Evolutionary conservation across 2,329 filamentous ascomycete genomes (phyloP), one percentile per base, ranked within the genome.

Genomic region (Nannizzia gypsea): DNA sequence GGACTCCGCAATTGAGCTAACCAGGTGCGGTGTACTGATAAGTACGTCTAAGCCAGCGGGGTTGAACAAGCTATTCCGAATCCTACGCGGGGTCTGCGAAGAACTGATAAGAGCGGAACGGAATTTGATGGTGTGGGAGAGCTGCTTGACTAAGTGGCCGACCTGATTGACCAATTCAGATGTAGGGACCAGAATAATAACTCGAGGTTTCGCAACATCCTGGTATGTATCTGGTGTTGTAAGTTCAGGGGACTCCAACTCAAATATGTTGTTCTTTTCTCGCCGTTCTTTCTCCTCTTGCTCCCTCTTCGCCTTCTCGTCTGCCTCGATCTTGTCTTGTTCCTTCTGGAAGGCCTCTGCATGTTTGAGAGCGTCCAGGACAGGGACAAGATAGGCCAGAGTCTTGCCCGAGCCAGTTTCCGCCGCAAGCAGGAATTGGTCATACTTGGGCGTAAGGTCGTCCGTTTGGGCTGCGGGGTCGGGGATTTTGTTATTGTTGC

Each of bases 381-480:
- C 81, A 0, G 93, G 95, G 3, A 96, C 74, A 3, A 97, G 77
- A 70, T 99, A 99, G 6, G 93, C 90, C 63, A 99, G 78, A 0
- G 93, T 99, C 78, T 99, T 99, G 62, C 93, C 93, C 0, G 93
- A 97, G 11, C 93, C 93, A 0, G 93, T 99, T 77, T 99, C 93
- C 9, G 93, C 93, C 3, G 93, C 93, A 56, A 99, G 79, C 11
- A 99, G 80, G 69, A 89, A 96, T 58, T 84, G 79, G 59, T 84
- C 77, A 68, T 82, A 74, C 77, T 81, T 62, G 75, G 73, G 65
- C 69, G 80, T 60, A 63, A 70, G 64, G 56, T 73, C 71, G 31
- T 72, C 64, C 42, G 60, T 50, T 17, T 17, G 38, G 31, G 31
- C 31, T 59, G 63, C 56, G 64, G 61, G 42, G 69, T 65, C 48